Evolutionary conservation across 306 rosid species (phyloP), one percentile per base, ranked within the genome.

Genomic region (Elaeagnus macrophylla): DNA sequence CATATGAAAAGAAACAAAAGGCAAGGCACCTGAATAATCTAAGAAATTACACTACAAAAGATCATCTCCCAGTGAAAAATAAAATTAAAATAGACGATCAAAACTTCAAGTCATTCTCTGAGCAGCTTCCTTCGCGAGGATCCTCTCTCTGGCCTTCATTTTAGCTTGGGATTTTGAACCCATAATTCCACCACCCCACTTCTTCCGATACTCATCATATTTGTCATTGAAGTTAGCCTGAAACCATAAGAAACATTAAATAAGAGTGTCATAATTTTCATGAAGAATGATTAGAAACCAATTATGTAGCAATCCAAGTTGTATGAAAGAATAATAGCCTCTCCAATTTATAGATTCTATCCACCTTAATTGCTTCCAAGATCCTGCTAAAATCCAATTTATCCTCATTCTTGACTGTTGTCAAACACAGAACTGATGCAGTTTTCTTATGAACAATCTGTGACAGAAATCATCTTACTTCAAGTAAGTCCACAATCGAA

Each of bases 161-260:
- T 51, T 83, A 56, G 95, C 95, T 68, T 80, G 85, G 20, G 91
- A 86, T 61, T 86, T 86, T 66, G 93, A 76, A 9, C 95, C 95
- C 93, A 86, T 86, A 65, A 86, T 74, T 6, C 95, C 95, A 16
- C 93, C 95, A 9, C 93, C 95, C 93, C 93, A 86, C 67, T 80
- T 83, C 88, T 80, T 86, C 54, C 86, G 64, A 74, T 76, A 69
- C 66, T 86, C 95, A 0, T 83, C 93, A 5, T 48, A 80, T 72
- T 80, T 86, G 61, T 83, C 91, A 2, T 83, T 86, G 77, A 86
- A 86, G 74, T 86, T 86, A 0, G 95, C 95, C 95, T 86, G 32
- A 25, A 25, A 25, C 32, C 2, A 25, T 25, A 25, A 25, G 32
- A 25, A 57, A 37, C 50, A 47, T 5, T 37, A 13, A 55, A 43